These are phyloP conservation scores for Pseudocercospora fijiensis DNA, from an alignment of 2,329 filamentous ascomycete genomes.

Conservation along the genomic window DNA sequence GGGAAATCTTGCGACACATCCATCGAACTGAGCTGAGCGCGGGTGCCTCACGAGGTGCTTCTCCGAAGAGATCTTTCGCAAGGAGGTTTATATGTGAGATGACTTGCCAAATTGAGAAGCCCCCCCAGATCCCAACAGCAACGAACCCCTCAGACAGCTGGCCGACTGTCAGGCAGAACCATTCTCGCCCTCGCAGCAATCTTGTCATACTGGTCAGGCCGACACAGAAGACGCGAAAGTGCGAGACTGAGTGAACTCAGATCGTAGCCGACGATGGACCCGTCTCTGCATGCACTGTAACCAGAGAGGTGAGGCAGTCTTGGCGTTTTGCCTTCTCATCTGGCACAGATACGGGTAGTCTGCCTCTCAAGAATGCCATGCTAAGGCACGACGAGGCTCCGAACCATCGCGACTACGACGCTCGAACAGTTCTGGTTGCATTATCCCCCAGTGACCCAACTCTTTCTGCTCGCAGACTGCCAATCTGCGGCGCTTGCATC, in stretches of 20 bases:
- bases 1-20: too few relatives aligned
- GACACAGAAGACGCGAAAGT: background rate
- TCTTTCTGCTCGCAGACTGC: background rate
- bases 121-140: too few relatives aligned
- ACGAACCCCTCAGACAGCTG: too few relatives aligned
- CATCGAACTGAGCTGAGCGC: too few relatives aligned
- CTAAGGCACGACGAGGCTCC: background rate
- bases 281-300: background rate
- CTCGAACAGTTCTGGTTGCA: background rate
- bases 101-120: too few relatives aligned
- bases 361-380: background rate
- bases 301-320: background rate
- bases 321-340: background rate
- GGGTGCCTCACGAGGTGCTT: too few relatives aligned
- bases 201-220: background rate
- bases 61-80: too few relatives aligned
- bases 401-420: background rate
- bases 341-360: background rate
- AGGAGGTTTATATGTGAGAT: too few relatives aligned
- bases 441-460: background rate
- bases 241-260: background rate
- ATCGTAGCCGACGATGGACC: background rate
- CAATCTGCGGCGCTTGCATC: background rate
- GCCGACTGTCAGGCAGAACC: background rate
- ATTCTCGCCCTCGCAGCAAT: background rate